Percentiles rank a stretch among this genome's conserved stretches.
Evolutionary conservation across 2,329 filamentous ascomycete species (phyloP).

Genomic region (Stenocarpella maydis): DNA sequence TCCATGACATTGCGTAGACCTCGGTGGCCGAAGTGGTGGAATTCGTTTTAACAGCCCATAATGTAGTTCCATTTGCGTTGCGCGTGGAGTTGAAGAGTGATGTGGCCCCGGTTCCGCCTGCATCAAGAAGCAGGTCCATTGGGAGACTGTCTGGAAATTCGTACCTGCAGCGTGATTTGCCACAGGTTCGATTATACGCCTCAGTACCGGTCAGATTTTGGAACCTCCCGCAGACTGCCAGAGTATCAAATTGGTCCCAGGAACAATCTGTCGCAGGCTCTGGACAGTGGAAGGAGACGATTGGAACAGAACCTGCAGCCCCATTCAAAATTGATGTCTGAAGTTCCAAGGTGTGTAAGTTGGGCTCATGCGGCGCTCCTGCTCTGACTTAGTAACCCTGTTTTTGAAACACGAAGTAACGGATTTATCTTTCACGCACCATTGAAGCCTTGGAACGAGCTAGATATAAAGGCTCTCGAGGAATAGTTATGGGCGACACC

Average conservation of each 20-base stretch:
- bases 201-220: neutral
- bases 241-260: neutral
- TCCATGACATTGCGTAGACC: conserved; percentile 2
- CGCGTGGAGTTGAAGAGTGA: neutral
- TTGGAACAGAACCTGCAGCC: neutral
- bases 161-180: neutral
- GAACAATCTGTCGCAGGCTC: neutral
- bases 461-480: neutral
- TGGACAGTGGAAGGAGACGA: neutral
- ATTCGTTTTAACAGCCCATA: neutral
- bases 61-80: neutral
- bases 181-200: neutral
- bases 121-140: neutral
- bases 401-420: too few relatives aligned
- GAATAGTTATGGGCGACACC: neutral
- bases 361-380: conserved; percentile 4
- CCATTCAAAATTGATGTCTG: neutral
- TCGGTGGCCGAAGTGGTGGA: neutral
- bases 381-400: neutral
- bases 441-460: neutral
- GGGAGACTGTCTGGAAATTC: neutral
- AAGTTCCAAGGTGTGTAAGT: neutral
- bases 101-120: neutral
- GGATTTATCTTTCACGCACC: neutral
- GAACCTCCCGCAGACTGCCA: neutral